Conservation (phyloP, 2,329 filamentous ascomycete species). For the Fusarium pininemorale region DNA sequence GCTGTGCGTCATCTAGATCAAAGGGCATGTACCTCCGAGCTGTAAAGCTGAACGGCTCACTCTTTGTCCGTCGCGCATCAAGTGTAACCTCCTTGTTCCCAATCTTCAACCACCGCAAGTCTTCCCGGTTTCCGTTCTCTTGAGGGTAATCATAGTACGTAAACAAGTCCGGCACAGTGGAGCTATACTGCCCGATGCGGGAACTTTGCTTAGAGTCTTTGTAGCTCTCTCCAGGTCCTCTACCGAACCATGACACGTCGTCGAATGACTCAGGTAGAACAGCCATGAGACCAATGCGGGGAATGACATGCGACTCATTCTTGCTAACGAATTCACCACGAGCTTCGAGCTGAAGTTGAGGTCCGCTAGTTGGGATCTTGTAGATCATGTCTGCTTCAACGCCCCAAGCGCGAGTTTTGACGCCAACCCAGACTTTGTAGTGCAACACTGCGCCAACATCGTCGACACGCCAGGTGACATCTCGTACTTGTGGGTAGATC, state of each 20-base stretch:
- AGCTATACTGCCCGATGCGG: neutral
- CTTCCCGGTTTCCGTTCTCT: constrained; percentile 17
- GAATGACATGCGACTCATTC: constrained; percentile 2
- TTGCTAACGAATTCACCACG: neutral
- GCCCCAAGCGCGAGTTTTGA: constrained; percentile 9
- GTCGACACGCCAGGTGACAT: neutral
- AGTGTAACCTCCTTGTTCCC: neutral
- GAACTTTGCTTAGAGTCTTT: constrained; percentile 20
- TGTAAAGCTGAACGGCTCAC: constrained; percentile 10
- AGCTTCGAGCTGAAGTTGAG: neutral
- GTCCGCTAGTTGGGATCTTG: neutral
- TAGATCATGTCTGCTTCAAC: constrained; percentile 15
- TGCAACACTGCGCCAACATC: neutral
- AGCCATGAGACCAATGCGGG: constrained; percentile 8
- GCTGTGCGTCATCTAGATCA: constrained; percentile 7
- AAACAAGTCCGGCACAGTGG: neutral
- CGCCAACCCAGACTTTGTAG: constrained; percentile 20
- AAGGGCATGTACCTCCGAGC: constrained; percentile 17
- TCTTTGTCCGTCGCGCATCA: neutral
- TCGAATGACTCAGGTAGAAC: neutral
- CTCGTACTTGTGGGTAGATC: constrained; percentile 1
- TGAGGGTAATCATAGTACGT: constrained; percentile 24
- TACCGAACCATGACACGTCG: constrained; percentile 12
- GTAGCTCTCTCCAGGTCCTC: constrained; percentile 18
- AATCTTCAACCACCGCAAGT: constrained; percentile 6